A percentile compares a stretch with the other conserved stretches of the same genome.
phyloP scores from a whole-genome alignment of 2,329 filamentous ascomycete species.

The Monilinia fructicola region DNA sequence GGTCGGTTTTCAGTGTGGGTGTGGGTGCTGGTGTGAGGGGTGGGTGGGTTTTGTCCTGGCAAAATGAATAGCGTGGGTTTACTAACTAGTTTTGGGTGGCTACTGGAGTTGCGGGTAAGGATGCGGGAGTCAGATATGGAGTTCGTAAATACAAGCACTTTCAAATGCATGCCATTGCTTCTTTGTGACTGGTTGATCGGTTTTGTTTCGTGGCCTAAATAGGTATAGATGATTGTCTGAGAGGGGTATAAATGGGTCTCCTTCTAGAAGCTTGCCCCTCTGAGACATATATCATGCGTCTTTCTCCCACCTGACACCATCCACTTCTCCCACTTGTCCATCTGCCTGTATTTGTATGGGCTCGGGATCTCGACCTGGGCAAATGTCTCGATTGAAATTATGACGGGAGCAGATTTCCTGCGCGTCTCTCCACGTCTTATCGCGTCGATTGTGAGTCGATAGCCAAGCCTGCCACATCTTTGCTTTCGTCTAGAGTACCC shows the following conservation, averaged over 20 bases:
- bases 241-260: constrained; percentile 7
- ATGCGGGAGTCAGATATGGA: not conserved
- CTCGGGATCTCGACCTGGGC: constrained; percentile 6
- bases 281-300: constrained; percentile 15
- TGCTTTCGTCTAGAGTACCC: not conserved
- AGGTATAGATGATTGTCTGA: not conserved
- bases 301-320: constrained; percentile 10
- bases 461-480: not conserved
- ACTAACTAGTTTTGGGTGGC: constrained; percentile 1
- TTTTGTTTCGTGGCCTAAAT: constrained; percentile 11
- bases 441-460: not conserved
- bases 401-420: constrained; percentile 11
- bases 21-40: not conserved
- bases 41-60: constrained; percentile 3
- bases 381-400: constrained; percentile 7
- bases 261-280: constrained; percentile 1
- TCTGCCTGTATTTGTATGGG: not conserved
- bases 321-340: not conserved
- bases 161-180: constrained; percentile 5
- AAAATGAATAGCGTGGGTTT: constrained; percentile 17
- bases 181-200: not conserved
- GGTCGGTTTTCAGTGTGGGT: constrained; percentile 12
- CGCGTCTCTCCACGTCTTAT: not conserved
- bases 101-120: constrained; percentile 11
- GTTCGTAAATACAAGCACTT: constrained; percentile 5